phyloP scores from a whole-genome alignment of 495 filamentous ascomycete genomes.

The Rhizodiscina lignyota region DNA sequence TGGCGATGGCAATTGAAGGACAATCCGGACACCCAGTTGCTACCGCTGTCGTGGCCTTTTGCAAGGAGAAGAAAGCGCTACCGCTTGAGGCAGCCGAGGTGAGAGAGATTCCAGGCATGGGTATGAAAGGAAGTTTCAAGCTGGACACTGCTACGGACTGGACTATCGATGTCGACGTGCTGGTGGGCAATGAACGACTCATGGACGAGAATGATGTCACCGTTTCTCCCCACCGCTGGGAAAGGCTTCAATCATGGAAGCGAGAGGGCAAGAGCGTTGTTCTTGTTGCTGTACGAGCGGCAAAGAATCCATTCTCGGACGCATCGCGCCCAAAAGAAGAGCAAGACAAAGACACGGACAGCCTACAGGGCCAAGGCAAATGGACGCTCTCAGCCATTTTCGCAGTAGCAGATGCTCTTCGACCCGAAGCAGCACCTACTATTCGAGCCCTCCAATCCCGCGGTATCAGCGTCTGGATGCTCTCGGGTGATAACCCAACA shows the following conservation, averaged over 20 bases:
- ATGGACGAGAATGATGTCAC: slow-evolving; percentile 27
- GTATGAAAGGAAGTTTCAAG: slow-evolving; percentile 54
- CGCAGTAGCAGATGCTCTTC: slow-evolving; percentile 47
- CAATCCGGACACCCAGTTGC: slow-evolving; percentile 80
- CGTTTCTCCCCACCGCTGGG: slow-evolving; percentile 3
- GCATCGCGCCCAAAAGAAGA: not conserved
- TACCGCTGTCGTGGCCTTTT: slow-evolving; percentile 59
- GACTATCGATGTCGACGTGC: slow-evolving; percentile 34
- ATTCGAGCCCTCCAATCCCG: slow-evolving; percentile 49
- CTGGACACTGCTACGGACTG: slow-evolving; percentile 5
- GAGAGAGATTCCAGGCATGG: slow-evolving; percentile 62
- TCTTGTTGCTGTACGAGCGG: slow-evolving; percentile 8
- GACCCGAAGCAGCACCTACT: slow-evolving; percentile 52
- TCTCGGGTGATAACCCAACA: slow-evolving; percentile 67
- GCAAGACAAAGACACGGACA: not conserved
- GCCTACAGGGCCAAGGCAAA: not conserved
- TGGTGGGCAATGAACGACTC: slow-evolving; percentile 73
- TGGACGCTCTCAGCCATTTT: slow-evolving; percentile 16
- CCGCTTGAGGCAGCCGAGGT: slow-evolving; percentile 19
- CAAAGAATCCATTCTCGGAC: not conserved
- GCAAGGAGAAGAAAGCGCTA: slow-evolving; percentile 21
- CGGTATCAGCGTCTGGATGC: slow-evolving; percentile 70
- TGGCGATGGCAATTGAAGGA: slow-evolving; percentile 56
- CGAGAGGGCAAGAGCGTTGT: slow-evolving; percentile 19
- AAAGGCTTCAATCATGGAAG: slow-evolving; percentile 16